A percentile compares a stretch with the other conserved stretches of the same genome.
Conservation (phyloP, 2,329 filamentous ascomycete genomes). For the Calonectria hawksworthii region DNA sequence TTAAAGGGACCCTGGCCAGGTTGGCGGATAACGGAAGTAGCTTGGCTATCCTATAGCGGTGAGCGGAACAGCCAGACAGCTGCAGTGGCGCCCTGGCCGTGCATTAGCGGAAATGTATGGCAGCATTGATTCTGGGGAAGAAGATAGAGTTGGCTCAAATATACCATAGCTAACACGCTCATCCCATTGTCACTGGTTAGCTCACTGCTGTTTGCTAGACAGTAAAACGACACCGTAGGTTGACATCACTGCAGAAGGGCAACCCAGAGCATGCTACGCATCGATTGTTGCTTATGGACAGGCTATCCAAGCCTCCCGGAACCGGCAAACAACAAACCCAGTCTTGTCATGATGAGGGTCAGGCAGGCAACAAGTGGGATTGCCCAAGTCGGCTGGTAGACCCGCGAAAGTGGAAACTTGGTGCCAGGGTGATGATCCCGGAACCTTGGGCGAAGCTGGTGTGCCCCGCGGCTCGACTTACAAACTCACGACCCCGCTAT, state of each 20-base stretch:
- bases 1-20: neutral
- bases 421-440: slow-evolving; percentile 12
- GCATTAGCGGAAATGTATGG: slow-evolving; percentile 27
- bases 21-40: neutral
- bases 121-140: slow-evolving; percentile 3
- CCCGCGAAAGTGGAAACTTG: slow-evolving; percentile 10
- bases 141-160: neutral
- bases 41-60: slow-evolving; percentile 17
- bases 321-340: neutral
- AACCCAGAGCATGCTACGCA: no score
- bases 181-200: neutral
- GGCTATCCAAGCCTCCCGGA: neutral
- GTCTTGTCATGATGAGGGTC: neutral
- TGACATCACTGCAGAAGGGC: no score
- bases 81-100: slow-evolving; percentile 20
- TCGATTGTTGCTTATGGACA: neutral
- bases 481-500: slow-evolving; percentile 23
- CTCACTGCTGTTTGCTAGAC: neutral
- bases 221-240: neutral
- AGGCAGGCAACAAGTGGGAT: neutral
- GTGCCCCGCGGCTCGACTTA: slow-evolving; percentile 20
- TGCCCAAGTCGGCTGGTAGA: neutral
- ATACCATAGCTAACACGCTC: slow-evolving; percentile 1
- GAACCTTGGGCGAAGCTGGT: slow-evolving; percentile 1
- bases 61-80: slow-evolving; percentile 13